Evolutionary conservation across 352 stramenopile genomes (phyloP).

Genomic region (Globisporangium parvum): DNA sequence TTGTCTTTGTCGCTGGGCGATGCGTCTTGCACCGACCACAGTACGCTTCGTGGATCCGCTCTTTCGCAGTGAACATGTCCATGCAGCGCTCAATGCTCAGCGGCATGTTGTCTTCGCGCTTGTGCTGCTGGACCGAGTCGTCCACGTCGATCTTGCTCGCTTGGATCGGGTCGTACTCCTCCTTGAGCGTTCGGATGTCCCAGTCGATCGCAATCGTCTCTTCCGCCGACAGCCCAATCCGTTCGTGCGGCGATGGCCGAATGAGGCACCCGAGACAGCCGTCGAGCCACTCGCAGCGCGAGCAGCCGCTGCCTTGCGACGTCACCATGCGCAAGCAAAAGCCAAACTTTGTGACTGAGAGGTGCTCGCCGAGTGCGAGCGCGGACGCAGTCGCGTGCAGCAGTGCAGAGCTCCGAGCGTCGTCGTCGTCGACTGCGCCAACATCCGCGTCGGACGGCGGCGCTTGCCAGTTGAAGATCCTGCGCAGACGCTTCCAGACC

Average conservation of each 20-base stretch:
- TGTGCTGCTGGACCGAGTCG: conserved; percentile 55
- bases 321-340: conserved; percentile 84
- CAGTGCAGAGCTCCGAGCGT: conserved; percentile 1
- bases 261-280: conserved; percentile 84
- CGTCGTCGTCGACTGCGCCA: conserved; percentile 10
- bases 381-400: conserved; percentile 41
- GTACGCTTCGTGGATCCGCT: conserved; percentile 76
- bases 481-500: conserved; percentile 68
- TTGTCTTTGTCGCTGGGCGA: conserved; percentile 91
- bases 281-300: conserved; percentile 84
- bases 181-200: conserved; percentile 82
- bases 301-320: conserved; percentile 76
- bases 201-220: conserved; percentile 88
- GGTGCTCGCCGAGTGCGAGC: conserved; percentile 59
- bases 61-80: conserved; percentile 82
- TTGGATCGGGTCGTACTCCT: conserved; percentile 84
- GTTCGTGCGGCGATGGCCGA: conserved; percentile 33
- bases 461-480: conserved; percentile 82
- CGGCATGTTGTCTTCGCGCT: conserved; percentile 66
- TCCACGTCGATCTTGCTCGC: conserved; percentile 75
- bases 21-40: conserved; percentile 86
- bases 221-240: conserved; percentile 51
- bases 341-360: conserved; percentile 64
- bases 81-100: conserved; percentile 81
- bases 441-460: conserved; percentile 32